phyloP scores from a whole-genome alignment of 345 rosid genomes.

The Citrus medica region DNA sequence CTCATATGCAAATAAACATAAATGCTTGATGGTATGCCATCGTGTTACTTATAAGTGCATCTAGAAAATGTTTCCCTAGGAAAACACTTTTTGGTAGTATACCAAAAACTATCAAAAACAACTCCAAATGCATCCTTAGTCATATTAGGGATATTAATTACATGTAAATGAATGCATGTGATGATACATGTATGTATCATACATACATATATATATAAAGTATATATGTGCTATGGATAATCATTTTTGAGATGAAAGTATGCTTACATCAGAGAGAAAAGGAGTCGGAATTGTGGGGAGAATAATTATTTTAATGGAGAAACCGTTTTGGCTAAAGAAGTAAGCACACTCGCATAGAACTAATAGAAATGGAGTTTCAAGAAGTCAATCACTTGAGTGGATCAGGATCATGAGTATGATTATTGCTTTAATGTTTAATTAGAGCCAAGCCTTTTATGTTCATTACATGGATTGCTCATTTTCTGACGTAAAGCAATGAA shows the following conservation, averaged over 20 bases:
- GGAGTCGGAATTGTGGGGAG: conserved; percentile 43
- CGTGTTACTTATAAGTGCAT: too few relatives aligned
- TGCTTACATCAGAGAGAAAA: conserved; percentile 52
- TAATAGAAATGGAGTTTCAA: conserved; percentile 22
- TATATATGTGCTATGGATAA: conserved; percentile 44
- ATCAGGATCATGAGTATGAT: not conserved
- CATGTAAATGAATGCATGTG: too few relatives aligned
- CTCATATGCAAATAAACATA: not conserved
- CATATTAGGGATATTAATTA: too few relatives aligned
- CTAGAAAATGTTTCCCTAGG: too few relatives aligned
- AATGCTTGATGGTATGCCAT: too few relatives aligned
- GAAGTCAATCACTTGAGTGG: conserved; percentile 52
- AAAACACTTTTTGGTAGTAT: too few relatives aligned
- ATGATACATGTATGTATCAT: conserved; percentile 1
- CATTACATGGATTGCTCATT: not conserved
- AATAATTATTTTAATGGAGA: conserved; percentile 45
- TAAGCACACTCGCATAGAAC: conserved; percentile 15
- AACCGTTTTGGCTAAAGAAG: conserved; percentile 26
- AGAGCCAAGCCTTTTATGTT: not conserved
- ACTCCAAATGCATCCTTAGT: not conserved
- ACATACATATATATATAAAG: not conserved
- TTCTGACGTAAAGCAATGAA: conserved; percentile 25
- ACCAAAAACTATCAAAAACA: not conserved
- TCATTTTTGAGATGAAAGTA: conserved; percentile 28
- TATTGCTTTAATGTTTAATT: conserved; percentile 13